Evolutionary conservation across 176 grass and related monocot species (phyloP).

Genomic region (Ampelocalamus luodianensis): DNA sequence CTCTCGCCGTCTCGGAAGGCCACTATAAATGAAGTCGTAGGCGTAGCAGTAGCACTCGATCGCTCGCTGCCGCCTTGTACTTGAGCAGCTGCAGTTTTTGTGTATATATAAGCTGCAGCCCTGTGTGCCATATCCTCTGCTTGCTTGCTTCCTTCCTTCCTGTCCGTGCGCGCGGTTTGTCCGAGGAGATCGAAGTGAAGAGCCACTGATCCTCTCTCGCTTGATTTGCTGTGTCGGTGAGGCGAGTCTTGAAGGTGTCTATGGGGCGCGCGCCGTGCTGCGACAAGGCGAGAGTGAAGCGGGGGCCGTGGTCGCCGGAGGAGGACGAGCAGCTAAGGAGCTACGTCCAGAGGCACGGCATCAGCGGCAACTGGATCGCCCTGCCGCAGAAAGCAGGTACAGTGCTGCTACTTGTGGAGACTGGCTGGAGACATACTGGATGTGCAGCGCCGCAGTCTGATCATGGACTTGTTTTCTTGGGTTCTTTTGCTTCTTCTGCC

Average conservation of each 20-base stretch:
- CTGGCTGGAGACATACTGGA: not conserved
- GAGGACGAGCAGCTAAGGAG: conserved; percentile 72
- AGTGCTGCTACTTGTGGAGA: not conserved
- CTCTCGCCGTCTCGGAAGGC: not conserved
- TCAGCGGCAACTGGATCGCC: conserved; percentile 90
- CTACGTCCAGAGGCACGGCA: conserved; percentile 70
- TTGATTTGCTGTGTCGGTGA: not conserved
- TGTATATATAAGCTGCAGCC: not conserved
- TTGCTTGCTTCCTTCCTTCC: not conserved
- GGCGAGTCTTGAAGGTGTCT: not conserved
- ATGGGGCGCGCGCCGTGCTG: conserved; percentile 97
- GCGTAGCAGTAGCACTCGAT: not conserved
- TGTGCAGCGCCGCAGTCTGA: not conserved
- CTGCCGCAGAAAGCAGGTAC: conserved; percentile 92
- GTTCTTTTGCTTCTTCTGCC: too few species aligned
- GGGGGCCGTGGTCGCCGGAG: conserved; percentile 87
- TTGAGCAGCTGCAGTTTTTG: not conserved
- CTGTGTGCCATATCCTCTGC: not conserved
- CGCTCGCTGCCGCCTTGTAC: not conserved
- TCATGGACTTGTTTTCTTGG: not conserved
- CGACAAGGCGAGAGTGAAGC: conserved; percentile 86
- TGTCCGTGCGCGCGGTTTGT: not conserved
- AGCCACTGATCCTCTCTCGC: not conserved
- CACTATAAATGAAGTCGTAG: not conserved
- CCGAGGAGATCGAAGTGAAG: not conserved